Conservation (phyloP, 2,329 filamentous ascomycete genomes). For the Colletotrichum lindemuthianum region DNA sequence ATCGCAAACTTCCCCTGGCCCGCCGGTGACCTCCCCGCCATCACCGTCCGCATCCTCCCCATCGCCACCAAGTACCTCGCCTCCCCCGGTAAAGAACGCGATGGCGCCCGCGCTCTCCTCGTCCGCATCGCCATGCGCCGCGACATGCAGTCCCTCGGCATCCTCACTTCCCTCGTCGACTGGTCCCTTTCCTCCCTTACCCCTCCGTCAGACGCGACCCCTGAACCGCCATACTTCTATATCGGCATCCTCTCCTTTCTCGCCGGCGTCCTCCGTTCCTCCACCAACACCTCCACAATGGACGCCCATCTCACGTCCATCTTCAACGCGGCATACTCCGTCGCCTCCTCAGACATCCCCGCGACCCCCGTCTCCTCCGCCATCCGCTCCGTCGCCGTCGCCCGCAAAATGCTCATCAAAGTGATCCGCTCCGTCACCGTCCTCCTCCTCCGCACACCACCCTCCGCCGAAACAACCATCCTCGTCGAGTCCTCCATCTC, state of each 20-base stretch:
- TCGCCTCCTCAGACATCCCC: slow-evolving; percentile 59
- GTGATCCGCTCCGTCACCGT: slow-evolving; percentile 80
- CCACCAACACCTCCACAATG: slow-evolving; percentile 80
- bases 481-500: slow-evolving; percentile 85
- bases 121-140: slow-evolving; percentile 83
- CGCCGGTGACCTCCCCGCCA: slow-evolving; percentile 66
- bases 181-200: slow-evolving; percentile 76
- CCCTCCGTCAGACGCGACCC: slow-evolving; percentile 49
- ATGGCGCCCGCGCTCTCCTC: slow-evolving; percentile 85
- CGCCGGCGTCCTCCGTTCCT: slow-evolving; percentile 74
- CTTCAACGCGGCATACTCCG: slow-evolving; percentile 70
- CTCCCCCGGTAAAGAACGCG: slow-evolving; percentile 85
- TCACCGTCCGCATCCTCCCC: slow-evolving; percentile 76
- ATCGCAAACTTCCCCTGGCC: slow-evolving; percentile 66
- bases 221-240: slow-evolving; percentile 74
- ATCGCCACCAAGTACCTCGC: slow-evolving; percentile 77
- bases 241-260: slow-evolving; percentile 85
- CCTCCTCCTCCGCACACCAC: slow-evolving; percentile 67
- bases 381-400: slow-evolving; percentile 78
- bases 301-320: slow-evolving; percentile 71
- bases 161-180: slow-evolving; percentile 73
- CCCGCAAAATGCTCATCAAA: slow-evolving; percentile 85
- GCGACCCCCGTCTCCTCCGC: slow-evolving; percentile 58
- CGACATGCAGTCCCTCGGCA: slow-evolving; percentile 84
- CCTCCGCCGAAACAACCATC: slow-evolving; percentile 54